Conservation (phyloP, 345 rosid species). For the Linum tenue region DNA sequence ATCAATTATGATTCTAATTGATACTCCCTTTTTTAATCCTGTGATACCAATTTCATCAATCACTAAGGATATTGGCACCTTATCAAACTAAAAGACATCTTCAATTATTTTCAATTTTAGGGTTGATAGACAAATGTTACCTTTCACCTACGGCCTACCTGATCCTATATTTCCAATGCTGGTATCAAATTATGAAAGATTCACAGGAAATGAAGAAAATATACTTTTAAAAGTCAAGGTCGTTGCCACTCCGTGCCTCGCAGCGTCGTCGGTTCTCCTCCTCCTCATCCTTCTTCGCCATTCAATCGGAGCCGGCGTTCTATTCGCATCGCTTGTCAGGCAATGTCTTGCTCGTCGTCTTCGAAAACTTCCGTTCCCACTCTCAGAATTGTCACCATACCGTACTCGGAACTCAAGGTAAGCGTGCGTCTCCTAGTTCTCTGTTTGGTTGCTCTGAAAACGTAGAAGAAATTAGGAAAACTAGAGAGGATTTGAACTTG, state of each 20-base stretch:
- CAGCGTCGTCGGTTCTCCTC: constrained; percentile 9
- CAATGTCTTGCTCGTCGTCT: constrained; percentile 39
- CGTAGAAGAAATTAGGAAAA: background rate
- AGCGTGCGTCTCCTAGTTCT: background rate
- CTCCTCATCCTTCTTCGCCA: constrained; percentile 20
- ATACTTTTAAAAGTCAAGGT: no score
- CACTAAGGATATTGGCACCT: no score
- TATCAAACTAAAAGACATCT: no score
- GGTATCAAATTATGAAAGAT: no score
- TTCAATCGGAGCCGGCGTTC: constrained; percentile 10
- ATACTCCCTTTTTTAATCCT: no score
- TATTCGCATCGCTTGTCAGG: constrained; percentile 18
- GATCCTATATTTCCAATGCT: no score
- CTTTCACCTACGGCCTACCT: no score
- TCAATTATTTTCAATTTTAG: no score
- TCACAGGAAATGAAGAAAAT: no score
- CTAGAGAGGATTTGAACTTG: background rate
- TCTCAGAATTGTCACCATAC: constrained; percentile 52
- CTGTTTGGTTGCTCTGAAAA: constrained; percentile 13
- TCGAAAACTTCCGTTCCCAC: constrained; percentile 31
- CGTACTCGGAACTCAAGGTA: constrained; percentile 71
- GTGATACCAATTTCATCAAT: no score
- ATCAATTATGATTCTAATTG: no score
- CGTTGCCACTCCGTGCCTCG: background rate
- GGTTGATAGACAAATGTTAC: no score